Conservation (phyloP, 768 basidiomycete genomes). For the Neoboletus subvelutipes region DNA sequence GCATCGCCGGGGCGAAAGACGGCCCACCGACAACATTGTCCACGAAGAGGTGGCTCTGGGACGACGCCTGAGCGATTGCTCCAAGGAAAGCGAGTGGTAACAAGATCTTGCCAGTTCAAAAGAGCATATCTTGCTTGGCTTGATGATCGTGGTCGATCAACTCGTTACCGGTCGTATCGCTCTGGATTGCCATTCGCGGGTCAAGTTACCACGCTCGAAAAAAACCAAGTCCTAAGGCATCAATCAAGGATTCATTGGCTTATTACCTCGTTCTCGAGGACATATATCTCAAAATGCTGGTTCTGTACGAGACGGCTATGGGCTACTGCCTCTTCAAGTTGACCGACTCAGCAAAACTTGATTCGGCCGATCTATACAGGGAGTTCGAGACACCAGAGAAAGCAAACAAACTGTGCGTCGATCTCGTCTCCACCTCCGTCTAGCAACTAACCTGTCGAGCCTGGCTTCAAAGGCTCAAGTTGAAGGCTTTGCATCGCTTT, state of each 20-base stretch:
- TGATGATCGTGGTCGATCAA: neutral
- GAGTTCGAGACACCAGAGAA: conserved; percentile 92
- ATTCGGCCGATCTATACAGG: conserved; percentile 82
- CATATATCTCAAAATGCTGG: conserved; percentile 64
- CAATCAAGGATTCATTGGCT: neutral
- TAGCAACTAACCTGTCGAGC: conserved; percentile 8
- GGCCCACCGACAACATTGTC: neutral
- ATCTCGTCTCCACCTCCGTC: conserved; percentile 10
- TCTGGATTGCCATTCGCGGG: conserved; percentile 22
- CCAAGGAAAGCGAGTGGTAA: conserved; percentile 5
- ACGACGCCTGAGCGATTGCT: neutral
- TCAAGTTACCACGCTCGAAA: conserved; percentile 35
- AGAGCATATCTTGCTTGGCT: neutral
- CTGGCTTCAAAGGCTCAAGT: conserved; percentile 66
- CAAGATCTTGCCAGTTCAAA: neutral
- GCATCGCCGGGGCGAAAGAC: neutral
- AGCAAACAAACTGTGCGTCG: conserved; percentile 86
- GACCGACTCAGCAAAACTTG: conserved; percentile 83
- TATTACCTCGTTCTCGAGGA: neutral
- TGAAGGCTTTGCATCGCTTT: conserved; percentile 95
- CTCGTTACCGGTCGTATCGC: neutral
- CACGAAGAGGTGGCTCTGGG: conserved; percentile 6
- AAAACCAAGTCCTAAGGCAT: conserved; percentile 14
- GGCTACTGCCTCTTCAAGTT: conserved; percentile 99
- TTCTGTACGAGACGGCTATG: conserved; percentile 93